Conservation (phyloP, 352 stramenopile species). For the Globisporangium rhizosaccharum region DNA sequence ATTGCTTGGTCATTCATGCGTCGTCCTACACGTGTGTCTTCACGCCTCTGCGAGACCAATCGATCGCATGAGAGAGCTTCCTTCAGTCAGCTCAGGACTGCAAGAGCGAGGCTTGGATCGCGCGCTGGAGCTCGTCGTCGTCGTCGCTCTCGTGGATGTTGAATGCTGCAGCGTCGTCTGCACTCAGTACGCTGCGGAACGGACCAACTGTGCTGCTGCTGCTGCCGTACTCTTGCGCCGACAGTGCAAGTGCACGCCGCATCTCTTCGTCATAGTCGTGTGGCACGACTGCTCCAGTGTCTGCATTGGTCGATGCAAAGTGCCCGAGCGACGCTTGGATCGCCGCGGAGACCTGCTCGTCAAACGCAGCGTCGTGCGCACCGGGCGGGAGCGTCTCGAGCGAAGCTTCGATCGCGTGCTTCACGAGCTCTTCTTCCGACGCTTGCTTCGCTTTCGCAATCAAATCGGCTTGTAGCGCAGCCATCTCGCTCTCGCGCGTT, state of each 20-base stretch:
- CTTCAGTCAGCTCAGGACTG: constrained; percentile 22
- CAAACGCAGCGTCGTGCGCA: constrained; percentile 22
- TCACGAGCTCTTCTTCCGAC: constrained; percentile 74
- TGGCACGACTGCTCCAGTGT: neutral
- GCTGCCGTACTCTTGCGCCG: constrained; percentile 44
- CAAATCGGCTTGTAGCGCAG: constrained; percentile 65
- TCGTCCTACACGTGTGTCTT: no score
- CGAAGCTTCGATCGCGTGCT: constrained; percentile 61
- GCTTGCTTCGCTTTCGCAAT: constrained; percentile 58
- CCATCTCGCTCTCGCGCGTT: constrained; percentile 68
- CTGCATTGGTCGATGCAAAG: neutral
- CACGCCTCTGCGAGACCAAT: no score
- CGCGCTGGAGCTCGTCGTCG: constrained; percentile 71
- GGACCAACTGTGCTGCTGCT: neutral
- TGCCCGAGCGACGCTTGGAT: constrained; percentile 59
- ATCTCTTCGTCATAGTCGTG: constrained; percentile 60
- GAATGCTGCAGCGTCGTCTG: neutral
- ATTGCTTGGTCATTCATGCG: no score
- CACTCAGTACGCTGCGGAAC: neutral
- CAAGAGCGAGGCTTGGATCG: constrained; percentile 74
- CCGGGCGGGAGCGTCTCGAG: constrained; percentile 20
- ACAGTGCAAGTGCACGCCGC: constrained; percentile 51
- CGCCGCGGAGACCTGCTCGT: constrained; percentile 53
- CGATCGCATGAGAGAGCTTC: neutral
- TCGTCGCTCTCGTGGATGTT: constrained; percentile 38